These are phyloP conservation scores for Pyropia yezoensis DNA, from an alignment of 23 red algal species.

Conservation along the genomic window DNA sequence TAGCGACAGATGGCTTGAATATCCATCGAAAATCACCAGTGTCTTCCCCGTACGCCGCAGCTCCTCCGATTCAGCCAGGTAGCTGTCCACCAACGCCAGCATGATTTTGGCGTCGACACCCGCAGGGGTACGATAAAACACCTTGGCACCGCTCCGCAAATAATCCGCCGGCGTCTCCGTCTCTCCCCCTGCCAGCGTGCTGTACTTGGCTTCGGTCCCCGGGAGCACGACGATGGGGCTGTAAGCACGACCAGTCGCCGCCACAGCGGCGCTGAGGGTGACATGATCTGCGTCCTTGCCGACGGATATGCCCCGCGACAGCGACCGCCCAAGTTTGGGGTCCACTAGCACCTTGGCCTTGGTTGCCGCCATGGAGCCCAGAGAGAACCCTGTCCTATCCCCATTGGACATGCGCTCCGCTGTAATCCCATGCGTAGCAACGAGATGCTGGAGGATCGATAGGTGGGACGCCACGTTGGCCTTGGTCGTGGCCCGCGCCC, in stretches of 20 bases:
- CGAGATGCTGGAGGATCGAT: no score
- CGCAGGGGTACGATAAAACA: slow-evolving; percentile 10
- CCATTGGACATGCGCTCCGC: no score
- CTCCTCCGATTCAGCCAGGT: slow-evolving; percentile 10
- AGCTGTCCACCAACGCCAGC: slow-evolving; percentile 16
- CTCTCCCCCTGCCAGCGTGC: background rate
- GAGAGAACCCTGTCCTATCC: no score
- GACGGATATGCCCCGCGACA: no score
- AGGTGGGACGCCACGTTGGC: no score
- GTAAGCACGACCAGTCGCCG: slow-evolving; percentile 1
- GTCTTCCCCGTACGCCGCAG: background rate
- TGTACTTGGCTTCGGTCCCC: slow-evolving; percentile 4
- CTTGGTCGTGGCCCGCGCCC: no score
- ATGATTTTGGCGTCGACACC: slow-evolving; percentile 12
- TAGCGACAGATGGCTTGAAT: slow-evolving; percentile 15
- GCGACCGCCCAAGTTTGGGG: no score
- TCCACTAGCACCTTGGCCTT: no score
- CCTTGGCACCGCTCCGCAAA: background rate
- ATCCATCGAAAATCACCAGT: slow-evolving; percentile 11
- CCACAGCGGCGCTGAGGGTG: slow-evolving; percentile 8
- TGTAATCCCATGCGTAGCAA: no score
- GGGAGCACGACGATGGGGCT: slow-evolving; percentile 20
- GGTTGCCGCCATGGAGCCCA: no score
- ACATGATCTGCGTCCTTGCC: slow-evolving; percentile 2
- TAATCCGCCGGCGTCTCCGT: slow-evolving; percentile 9